These are phyloP conservation scores for Elsinoe australis DNA, from an alignment of 2,329 filamentous ascomycete genomes.

Conservation along the genomic window DNA sequence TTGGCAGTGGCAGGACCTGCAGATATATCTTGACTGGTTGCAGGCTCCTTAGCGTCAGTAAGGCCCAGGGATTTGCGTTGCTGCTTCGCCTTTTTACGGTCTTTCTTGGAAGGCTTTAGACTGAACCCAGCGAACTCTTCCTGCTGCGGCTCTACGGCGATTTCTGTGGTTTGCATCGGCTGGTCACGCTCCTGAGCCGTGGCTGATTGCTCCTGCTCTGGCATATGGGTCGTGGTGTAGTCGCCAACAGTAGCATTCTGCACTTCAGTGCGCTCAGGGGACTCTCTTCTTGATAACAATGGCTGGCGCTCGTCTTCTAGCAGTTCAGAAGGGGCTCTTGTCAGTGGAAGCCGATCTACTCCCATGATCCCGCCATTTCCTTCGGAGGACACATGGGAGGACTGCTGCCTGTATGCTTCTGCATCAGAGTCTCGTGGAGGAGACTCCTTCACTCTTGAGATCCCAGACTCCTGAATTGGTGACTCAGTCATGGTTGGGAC, in stretches of 20 bases:
- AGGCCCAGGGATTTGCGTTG: neutral
- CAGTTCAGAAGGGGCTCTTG: slow-evolving; percentile 6
- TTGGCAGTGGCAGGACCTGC: neutral
- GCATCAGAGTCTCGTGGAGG: slow-evolving; percentile 10
- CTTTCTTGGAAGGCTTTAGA: slow-evolving; percentile 23
- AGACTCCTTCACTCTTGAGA: slow-evolving; percentile 13
- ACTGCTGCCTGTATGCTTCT: slow-evolving; percentile 12
- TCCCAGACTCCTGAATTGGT: slow-evolving; percentile 9
- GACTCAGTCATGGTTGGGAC: neutral
- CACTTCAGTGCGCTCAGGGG: neutral
- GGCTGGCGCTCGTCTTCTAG: slow-evolving; percentile 15
- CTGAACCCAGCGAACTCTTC: neutral
- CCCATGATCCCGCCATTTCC: slow-evolving; percentile 13
- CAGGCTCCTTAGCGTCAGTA: neutral
- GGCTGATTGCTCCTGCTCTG: neutral
- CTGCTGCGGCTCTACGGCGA: neutral
- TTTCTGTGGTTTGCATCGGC: neutral
- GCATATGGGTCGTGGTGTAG: neutral
- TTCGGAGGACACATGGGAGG: slow-evolving; percentile 14
- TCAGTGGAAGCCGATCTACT: slow-evolving; percentile 9
- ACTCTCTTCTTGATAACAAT: slow-evolving; percentile 3
- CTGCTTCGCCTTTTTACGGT: slow-evolving; percentile 24
- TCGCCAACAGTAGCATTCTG: too few relatives aligned
- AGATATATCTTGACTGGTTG: neutral
- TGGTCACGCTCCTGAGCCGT: neutral